Percentiles rank a stretch among this genome's conserved stretches.
Evolutionary conservation across 2,329 filamentous ascomycete genomes (phyloP).

Genomic region (Pseudogymnoascus sp.): DNA sequence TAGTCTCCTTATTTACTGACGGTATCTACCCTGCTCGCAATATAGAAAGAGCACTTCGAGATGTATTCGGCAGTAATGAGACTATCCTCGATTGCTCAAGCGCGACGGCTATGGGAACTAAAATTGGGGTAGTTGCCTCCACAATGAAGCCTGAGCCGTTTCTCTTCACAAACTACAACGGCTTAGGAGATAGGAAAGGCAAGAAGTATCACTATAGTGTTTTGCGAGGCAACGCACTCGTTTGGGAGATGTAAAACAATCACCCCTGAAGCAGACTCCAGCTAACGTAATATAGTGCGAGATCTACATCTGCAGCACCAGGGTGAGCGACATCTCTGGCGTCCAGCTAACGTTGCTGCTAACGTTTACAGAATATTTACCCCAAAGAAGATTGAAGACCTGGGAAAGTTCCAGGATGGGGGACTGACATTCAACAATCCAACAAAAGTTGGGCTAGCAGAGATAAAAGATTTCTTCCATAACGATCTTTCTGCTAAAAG

Average conservation of each 20-base stretch:
- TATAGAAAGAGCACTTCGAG: conserved; percentile 17
- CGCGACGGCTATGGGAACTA: conserved; percentile 16
- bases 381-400: conserved; percentile 16
- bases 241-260: conserved; percentile 20
- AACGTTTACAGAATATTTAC: conserved; percentile 12
- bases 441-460: conserved; percentile 16
- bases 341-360: neutral
- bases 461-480: conserved; percentile 17
- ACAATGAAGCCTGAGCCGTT: conserved; percentile 14
- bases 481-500: conserved; percentile 13
- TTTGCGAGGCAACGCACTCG: conserved; percentile 14
- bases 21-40: conserved; percentile 19
- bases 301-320: conserved; percentile 18
- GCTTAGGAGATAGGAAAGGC: conserved; percentile 12
- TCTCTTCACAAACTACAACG: conserved; percentile 23
- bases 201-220: conserved; percentile 16
- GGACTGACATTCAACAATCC: conserved; percentile 19
- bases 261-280: neutral
- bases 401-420: conserved; percentile 22
- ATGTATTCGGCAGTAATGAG: conserved; percentile 16
- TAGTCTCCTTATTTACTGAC: conserved; percentile 17
- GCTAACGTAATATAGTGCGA: conserved; percentile 17
- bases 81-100: conserved; percentile 19
- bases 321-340: conserved; percentile 9
- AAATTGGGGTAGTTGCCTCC: conserved; percentile 18